Base-by-base conservation (phyloP, 306 rosid genomes). In the Malus domestica region DNA sequence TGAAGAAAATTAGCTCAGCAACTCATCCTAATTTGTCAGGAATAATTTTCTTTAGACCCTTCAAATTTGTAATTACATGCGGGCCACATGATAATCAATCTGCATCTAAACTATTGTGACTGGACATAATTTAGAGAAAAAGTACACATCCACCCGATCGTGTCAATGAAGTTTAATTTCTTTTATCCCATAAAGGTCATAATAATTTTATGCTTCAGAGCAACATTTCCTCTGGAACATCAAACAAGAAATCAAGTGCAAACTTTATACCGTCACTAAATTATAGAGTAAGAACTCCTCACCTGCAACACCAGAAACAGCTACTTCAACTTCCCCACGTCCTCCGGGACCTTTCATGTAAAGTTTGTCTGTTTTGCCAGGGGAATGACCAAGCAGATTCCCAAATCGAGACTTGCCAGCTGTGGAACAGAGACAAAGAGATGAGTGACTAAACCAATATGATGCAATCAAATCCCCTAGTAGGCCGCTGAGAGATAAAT, bases 291-390 rank as follows among this genome's bases (percentile, higher is more conserved):
- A 75, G 33, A 33, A 54, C 70, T 63, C 55, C 80, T 76, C 75
- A 90, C 97, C 99, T 84, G 79, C 86, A 79, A 95, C 97, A 76
- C 99, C 91, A 58, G 99, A 95, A 85, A 95, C 99, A 52, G 99
- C 99, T 71, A 92, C 98, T 87, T 95, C 99, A 90, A 95, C 97
- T 85, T 95, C 99, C 45, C 99, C 98, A n/a, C 96, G 88, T 71
- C 99, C 99, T 76, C 96, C 99, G 18, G 99, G 99, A 78, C 99
- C 99, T 88, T 85, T 95, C 99, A 95, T 95, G 89, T 90, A 95
- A 42, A 92, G 89, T 86, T 90, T 88, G 80, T 95, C 98, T 76
- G 91, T 83, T 89, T 92, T 95, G 4, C 96, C 91, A 46, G 89
- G 79, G 77, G 86, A 86, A 73, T 89, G 87, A 71, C 93, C 89